A percentile compares a stretch with the other conserved stretches of the same genome.
phyloP scores from a whole-genome alignment of 768 basidiomycete species.

The Fomitopsis pulvina region DNA sequence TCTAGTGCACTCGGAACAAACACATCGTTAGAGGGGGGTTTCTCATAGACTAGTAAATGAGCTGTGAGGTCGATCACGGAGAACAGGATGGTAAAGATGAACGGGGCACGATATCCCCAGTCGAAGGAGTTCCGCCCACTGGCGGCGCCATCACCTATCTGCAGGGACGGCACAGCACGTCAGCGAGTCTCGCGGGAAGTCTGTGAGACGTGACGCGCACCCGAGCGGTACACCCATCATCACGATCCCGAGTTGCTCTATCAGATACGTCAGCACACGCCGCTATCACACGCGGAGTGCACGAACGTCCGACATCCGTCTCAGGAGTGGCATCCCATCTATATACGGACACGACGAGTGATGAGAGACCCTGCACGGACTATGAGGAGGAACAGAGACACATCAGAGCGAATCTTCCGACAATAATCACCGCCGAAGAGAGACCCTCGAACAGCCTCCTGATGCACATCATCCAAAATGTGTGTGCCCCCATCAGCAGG shows the following conservation, averaged over 20 bases:
- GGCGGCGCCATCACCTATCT: constrained; percentile 34
- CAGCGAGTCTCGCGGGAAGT: constrained; percentile 8
- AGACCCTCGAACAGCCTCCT: constrained; percentile 27
- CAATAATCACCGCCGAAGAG: constrained; percentile 24
- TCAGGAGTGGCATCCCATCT: constrained; percentile 26
- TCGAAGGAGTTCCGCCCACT: constrained; percentile 25
- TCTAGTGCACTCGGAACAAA: not conserved
- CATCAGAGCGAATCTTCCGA: constrained; percentile 25
- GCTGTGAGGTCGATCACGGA: constrained; percentile 22
- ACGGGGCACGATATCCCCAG: constrained; percentile 26
- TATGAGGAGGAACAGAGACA: constrained; percentile 8
- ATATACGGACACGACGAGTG: no score
- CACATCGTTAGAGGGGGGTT: not conserved
- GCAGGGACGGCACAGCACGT: not conserved
- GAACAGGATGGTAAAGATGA: constrained; percentile 23
- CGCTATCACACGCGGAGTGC: not conserved
- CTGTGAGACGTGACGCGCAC: constrained; percentile 5
- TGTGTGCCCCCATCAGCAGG: constrained; percentile 25
- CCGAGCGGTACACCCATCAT: constrained; percentile 27
- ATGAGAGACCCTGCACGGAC: no score
- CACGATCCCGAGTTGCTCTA: constrained; percentile 23
- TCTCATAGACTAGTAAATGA: constrained; percentile 26
- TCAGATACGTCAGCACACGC: constrained; percentile 12
- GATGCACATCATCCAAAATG: constrained; percentile 25
- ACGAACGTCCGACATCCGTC: constrained; percentile 17